phyloP scores from a whole-genome alignment of 164 flowering plant genomes.

The Stephania yunnanensis region DNA sequence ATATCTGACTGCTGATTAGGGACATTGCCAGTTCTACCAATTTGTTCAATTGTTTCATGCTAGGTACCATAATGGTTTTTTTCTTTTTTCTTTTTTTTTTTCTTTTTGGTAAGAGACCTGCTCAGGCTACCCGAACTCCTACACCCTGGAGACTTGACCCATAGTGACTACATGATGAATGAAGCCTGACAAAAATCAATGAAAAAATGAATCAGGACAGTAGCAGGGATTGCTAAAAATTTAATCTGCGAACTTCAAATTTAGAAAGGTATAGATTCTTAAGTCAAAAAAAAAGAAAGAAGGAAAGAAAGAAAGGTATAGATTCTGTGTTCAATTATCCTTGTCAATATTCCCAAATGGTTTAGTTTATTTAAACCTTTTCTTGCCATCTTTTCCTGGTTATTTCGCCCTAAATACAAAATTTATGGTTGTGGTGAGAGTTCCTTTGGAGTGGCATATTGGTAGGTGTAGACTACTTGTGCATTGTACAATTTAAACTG shows the following conservation, averaged over 20 bases:
- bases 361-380: not conserved
- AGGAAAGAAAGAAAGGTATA: not conserved
- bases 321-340: not conserved
- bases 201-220: not conserved
- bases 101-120: too few species aligned
- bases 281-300: too few species aligned
- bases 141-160: too few species aligned
- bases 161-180: too few species aligned
- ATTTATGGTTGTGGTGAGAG: not conserved
- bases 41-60: not conserved
- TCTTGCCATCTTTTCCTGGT: too few species aligned
- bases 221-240: not conserved
- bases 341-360: not conserved
- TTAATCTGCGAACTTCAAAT: not conserved
- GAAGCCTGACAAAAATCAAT: too few species aligned
- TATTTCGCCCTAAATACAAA: not conserved
- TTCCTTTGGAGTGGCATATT: not conserved
- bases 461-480: too few species aligned
- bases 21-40: not conserved
- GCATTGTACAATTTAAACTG: not conserved
- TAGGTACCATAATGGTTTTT: not conserved
- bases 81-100: not conserved
- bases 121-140: too few species aligned
- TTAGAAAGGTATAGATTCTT: not conserved
- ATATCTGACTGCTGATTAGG: not conserved